Base-by-base conservation (phyloP, 805 yeast genomes). In the Starmerella vaccinii region DNA sequence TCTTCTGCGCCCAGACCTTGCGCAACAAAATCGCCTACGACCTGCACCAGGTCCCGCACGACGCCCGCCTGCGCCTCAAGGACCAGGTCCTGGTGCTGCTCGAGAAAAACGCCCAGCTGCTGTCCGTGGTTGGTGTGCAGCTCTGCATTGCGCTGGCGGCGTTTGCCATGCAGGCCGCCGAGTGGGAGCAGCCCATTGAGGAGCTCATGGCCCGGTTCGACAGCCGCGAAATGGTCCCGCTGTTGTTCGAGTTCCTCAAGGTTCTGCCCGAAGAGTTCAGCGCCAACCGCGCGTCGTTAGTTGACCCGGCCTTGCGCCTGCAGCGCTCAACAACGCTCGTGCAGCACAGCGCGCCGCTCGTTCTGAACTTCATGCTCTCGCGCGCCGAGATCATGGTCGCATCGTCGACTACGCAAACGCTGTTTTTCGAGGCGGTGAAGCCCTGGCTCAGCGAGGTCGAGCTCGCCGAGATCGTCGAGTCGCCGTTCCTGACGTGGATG, bases 361-460 rank as follows among this genome's bases (percentile, higher is more conserved):
- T 92, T 1, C 68, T 90, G 47, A 65, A 74, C 49, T 72, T 86
- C 47, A 69, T 90, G 57, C 71, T 81, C 35, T 38, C 49, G 10
- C 53, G 54, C 23, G 61, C 61, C 12, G 71, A 74, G 41, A 72
- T 79, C 53, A 71, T 76, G 50, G 49, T 52, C 37, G 42, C 45
- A 34, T 22, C 37, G 29, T 46, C 50, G 27, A 59, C 75, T 2
- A 45, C 40, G 22, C 50, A 52, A 35, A 27, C 52, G 23, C 65
- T 77, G 47, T 72, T 87, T 5, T 72, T 90, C 51, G 82, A 80
- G 55, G 84, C 95, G 66, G 70, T 94, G 51, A 81, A 82, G 58
- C 83, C 94, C 19, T 92, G 99, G 99, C 81, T 92, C 53, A 76
- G 75, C 55, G 98, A 94, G 64, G 78, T 87, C 45, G 84, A 90